Conservation (phyloP, 805 yeast genomes). For the Komagataella mondaviorum region DNA sequence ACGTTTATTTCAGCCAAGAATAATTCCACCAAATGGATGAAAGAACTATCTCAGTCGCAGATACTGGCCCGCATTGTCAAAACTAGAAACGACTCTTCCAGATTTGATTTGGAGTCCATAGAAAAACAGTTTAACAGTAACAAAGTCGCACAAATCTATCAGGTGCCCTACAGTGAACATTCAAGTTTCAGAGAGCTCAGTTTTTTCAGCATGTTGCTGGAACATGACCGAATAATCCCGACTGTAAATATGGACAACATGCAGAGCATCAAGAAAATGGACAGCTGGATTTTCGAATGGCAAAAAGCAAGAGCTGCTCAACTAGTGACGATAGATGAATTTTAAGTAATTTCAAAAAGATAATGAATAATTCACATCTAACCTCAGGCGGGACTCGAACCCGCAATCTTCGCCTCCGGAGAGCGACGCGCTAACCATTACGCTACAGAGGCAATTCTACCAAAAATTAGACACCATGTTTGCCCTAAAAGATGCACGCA, state of each 20-base stretch:
- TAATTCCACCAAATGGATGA: constrained; percentile 8
- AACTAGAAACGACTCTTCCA: neutral
- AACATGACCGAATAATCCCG: constrained; percentile 48
- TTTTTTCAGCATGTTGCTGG: constrained; percentile 41
- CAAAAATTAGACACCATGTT: neutral
- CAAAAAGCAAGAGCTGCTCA: constrained; percentile 2
- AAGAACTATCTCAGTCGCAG: constrained; percentile 3
- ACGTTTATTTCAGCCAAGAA: constrained; percentile 26
- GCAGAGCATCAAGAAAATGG: constrained; percentile 14
- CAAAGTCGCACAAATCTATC: constrained; percentile 31
- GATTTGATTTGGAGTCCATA: constrained; percentile 11
- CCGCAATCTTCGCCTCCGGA: constrained; percentile 67
- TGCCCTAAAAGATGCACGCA: neutral
- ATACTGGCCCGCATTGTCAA: constrained; percentile 4
- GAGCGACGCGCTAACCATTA: constrained; percentile 63
- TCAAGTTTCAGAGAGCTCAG: constrained; percentile 77
- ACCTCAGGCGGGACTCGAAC: constrained; percentile 72
- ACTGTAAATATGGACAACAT: constrained; percentile 43
- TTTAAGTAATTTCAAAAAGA: constrained; percentile 2
- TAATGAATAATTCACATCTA: constrained; percentile 4
- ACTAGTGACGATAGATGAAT: neutral
- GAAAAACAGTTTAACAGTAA: constrained; percentile 18
- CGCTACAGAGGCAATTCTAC: constrained; percentile 46
- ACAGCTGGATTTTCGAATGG: constrained; percentile 22
- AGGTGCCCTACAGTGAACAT: constrained; percentile 88